Base-by-base conservation (phyloP, 257 asterid genomes). In the Ophiorrhiza pumila region DNA sequence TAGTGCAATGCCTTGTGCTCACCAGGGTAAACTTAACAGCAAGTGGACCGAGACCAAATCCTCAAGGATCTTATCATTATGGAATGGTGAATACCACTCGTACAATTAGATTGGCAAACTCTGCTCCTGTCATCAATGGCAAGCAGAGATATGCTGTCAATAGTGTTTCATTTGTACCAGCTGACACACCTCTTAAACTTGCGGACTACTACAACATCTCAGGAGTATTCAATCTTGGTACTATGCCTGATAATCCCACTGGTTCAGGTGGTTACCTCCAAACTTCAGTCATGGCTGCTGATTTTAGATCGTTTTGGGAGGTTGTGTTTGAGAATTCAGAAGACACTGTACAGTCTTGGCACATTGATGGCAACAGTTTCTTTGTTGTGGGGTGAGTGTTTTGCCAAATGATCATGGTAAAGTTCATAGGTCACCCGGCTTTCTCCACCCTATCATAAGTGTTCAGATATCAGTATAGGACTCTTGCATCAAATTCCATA, bases 11-110 rank as follows among this genome's bases (percentile, higher is more conserved):
- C 31, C 35, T 71, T 41, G 11, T 32, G 25, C 35, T 0, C 20
- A 35, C 37, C 76, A 85, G 89, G 76, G 83, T 76, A 71, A 85
- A 85, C 82, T 65, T 85, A 68, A 76, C 87, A 34, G 89, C 87
- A 10, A 85, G 86, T 67, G 89, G 87, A 22, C 83, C 87, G 6
- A 82, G 89, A 52, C 89, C 89, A 27, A 85, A 85, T 65, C 85
- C 85, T 3, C 89, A 85, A 76, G 89, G 89, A n/a, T 82, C 89
- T 12, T 85, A 82, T 68, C 89, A 82, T 72, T 85, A 85, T 53
- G 89, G 89, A 63, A 25, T 77, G 79, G 83, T 85, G 45, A 82
- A 85, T 74, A 42, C 86, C 15, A 82, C 87, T 0, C 80, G 87
- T 0, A 82, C 87, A n/a, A 78, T 85, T 41, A 80, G 81, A 46